Base-by-base conservation (phyloP, 208 protist species). In the Trypanosoma platydactyli region DNA sequence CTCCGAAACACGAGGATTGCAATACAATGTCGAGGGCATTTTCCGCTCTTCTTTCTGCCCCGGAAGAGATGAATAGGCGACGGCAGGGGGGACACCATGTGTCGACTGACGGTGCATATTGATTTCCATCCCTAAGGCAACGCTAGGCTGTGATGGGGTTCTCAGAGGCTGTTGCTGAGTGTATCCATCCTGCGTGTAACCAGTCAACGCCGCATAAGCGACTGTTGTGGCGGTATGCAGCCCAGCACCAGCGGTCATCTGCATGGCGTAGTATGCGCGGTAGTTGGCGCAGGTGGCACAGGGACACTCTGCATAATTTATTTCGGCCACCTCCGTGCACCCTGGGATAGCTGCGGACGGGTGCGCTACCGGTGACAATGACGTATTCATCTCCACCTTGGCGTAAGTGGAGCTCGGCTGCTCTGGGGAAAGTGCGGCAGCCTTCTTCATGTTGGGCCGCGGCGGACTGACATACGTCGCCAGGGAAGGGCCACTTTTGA, bases 381-480 rank as follows among this genome's bases (percentile, higher is more conserved):
- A 64, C 57, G 51, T 51, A 20, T 63, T 22, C 48, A 24, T 22
- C 24, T 65, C 68, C 12, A 57, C 62, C 13, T 68, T 41, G 25
- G 25, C 29, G 15, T 13, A 20, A 42, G 22, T 49, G 15, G 57
- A 30, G 29, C 42, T 22, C 50, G 11, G 48, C 11, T 41, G 15
- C 27, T 27, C 46, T 24, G 55, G 27, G 27, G 40, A 24, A 24
- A 22, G 42, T 15, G 29, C 44, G 35, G 48, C 40, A 20, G 15
- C 9, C 5, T 61, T 61, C n/a, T 57, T 58, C 66, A 41, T 45
- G 49, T 57, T 35, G 16, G 61, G 30, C 54, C 86, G 86, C 7
- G 86, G 86, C 6, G 86, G 86, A 55, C 73, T 80, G 49, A 89
- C 63, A 69, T 81, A 88, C 7, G 80, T 87, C 18, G 86, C 82